Evolutionary conservation across 805 yeast species (phyloP).

Genomic region (Jamesozyma rosinii): DNA sequence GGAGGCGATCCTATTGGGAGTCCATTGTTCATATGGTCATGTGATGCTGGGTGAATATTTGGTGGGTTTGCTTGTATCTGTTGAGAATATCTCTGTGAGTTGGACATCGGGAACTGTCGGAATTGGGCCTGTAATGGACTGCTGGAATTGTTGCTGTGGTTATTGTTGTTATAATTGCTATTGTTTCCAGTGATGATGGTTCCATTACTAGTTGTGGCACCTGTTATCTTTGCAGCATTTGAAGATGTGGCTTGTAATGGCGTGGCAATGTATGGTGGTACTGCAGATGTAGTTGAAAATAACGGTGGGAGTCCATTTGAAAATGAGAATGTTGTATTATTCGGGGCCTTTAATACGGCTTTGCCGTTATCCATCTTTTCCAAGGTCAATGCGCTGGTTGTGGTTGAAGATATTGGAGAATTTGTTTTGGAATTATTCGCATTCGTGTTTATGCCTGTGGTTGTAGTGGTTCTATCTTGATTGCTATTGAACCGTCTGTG

Average conservation of each 20-base stretch:
- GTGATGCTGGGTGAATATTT: neutral
- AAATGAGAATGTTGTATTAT: conserved; percentile 4
- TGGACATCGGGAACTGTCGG: conserved; percentile 8
- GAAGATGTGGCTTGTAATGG: conserved; percentile 24
- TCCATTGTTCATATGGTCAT: conserved; percentile 7
- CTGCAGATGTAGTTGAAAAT: conserved; percentile 24
- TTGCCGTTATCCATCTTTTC: conserved; percentile 2
- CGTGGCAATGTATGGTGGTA: conserved; percentile 29
- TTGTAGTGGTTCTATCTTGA: neutral
- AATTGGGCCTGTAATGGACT: conserved; percentile 18
- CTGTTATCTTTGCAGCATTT: conserved; percentile 10
- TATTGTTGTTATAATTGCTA: conserved; percentile 11
- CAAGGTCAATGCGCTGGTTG: conserved; percentile 3
- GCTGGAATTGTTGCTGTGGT: conserved; percentile 2
- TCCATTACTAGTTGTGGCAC: neutral
- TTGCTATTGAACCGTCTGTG: conserved; percentile 1
- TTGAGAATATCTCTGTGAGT: conserved; percentile 3
- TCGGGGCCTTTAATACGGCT: conserved; percentile 1
- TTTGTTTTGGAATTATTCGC: neutral
- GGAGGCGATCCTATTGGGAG: conserved; percentile 25
- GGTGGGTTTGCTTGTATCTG: conserved; percentile 3
- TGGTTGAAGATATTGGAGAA: conserved; percentile 1
- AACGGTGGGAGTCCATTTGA: conserved; percentile 22
- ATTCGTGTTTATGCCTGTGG: neutral
- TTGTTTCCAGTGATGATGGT: neutral